Percentiles rank a stretch among this genome's conserved stretches.
Conservation (phyloP, 2,329 filamentous ascomycete genomes). For the Fusarium acutatum region DNA sequence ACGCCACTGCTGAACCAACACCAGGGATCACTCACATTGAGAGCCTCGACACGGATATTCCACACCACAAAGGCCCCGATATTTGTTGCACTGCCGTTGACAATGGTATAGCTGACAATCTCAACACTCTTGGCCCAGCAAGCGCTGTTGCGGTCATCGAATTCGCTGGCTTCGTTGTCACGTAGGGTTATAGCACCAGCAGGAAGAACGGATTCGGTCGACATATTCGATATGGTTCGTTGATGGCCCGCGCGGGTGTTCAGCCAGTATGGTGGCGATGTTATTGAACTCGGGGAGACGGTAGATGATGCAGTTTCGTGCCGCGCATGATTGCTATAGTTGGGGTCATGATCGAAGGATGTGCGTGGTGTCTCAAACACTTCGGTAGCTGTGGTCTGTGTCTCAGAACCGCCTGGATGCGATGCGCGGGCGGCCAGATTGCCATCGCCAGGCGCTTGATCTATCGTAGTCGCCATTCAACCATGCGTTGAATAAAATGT, state of each 20-base stretch:
- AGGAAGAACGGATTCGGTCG: constrained; percentile 59
- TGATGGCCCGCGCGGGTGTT: constrained; percentile 45
- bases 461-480: constrained; percentile 47
- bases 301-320: constrained; percentile 37
- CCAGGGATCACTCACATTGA: constrained; percentile 69
- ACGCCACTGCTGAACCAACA: constrained; percentile 1
- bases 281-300: constrained; percentile 44
- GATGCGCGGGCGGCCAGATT: constrained; percentile 31
- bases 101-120: constrained; percentile 64
- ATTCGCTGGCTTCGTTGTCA: constrained; percentile 66
- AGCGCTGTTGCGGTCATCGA: constrained; percentile 61
- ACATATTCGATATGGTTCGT: constrained; percentile 54
- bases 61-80: constrained; percentile 94
- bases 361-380: constrained; percentile 41
- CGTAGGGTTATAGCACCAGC: constrained; percentile 66
- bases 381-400: constrained; percentile 27
- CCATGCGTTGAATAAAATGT: constrained; percentile 37
- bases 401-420: constrained; percentile 26
- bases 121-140: constrained; percentile 73
- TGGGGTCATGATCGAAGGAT: constrained; percentile 34
- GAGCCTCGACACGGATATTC: constrained; percentile 87
- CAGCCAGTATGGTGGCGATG: constrained; percentile 57
- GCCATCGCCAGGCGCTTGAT: constrained; percentile 37
- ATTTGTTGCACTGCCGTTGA: constrained; percentile 65
- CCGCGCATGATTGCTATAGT: constrained; percentile 12